Evolutionary conservation across 805 yeast species (phyloP), one percentile per base, ranked within the genome.

Genomic region (Ogataea thermomethanolica): DNA sequence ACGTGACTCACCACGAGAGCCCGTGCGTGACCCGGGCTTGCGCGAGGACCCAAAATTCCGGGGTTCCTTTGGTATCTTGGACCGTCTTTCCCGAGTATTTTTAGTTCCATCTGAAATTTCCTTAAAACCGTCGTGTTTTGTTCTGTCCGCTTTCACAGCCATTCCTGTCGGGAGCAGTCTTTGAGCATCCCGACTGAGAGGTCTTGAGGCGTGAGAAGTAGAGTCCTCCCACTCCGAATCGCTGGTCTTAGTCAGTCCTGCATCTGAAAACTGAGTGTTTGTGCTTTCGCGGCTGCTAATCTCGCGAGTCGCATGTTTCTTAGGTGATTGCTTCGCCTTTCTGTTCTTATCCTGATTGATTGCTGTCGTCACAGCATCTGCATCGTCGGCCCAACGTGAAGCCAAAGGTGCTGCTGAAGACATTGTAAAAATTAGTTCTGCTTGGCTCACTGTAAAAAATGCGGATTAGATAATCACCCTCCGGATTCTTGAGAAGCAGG

Each of bases 351-450:
- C 61, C 38, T 57, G 57, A 17, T 45, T 30, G 6, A 33, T 25
- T 2, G 63, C 60, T 26, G 50, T 40, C 14, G 49, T 27, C 8
- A 55, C 59, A 14, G 54, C 44, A 9, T 53, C 39, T 3, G 48
- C 56, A 24, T 61, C 62, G 13, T 51, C 53, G 5, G 65, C 65
- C 67, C 67, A 62, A 43, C 55, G 52, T 4, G 65, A 60, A 23
- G 51, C 60, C 24, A 60, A 29, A 8, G 43, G 42, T 13, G 33
- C 22, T 15, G 15, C 24, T 28, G 29, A 41, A 51, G 29, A 11
- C 24, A 25, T 28, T 13, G 10, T 25, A 22, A 23, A 21, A 31
- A 12, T 13, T 5, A 32, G 32, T 34, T 40, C 35, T 33, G 15
- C 25, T 35, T 26, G 25, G 20, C 20, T 17, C 15, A 15, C 20